These are phyloP conservation scores for Kitagawia praeruptora DNA, from an alignment of 129 eudicot species.

Conservation along the genomic window DNA sequence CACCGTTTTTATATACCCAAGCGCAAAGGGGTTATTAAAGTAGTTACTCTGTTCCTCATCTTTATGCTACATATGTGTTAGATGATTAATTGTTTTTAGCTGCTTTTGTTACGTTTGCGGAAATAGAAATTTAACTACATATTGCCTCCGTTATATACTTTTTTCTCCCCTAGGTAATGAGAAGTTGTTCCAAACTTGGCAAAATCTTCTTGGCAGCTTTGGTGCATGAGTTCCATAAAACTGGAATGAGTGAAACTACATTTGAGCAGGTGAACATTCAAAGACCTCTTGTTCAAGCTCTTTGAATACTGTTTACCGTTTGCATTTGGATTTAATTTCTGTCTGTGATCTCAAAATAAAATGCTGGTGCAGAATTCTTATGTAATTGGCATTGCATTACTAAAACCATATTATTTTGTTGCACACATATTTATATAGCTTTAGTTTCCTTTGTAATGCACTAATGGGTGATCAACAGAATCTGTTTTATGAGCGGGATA, in stretches of 20 bases:
- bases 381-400: background rate
- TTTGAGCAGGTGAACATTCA: conserved; percentile 73
- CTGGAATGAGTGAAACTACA: conserved; percentile 98
- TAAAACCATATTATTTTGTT: background rate
- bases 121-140: background rate
- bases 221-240: conserved; percentile 92
- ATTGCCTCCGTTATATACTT: background rate
- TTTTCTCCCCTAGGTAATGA: conserved; percentile 59
- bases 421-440: background rate
- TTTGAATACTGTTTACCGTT: background rate
- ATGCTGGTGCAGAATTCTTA: background rate
- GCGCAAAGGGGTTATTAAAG: background rate
- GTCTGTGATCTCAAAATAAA: background rate
- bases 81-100: background rate
- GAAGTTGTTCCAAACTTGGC: conserved; percentile 63
- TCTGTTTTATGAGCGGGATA: background rate
- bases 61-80: background rate
- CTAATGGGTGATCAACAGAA: background rate
- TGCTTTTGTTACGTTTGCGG: background rate
- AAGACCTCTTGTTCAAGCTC: background rate
- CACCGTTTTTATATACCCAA: background rate
- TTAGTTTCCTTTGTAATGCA: background rate
- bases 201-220: conserved; percentile 88
- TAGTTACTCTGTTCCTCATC: background rate
- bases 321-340: background rate